These are phyloP conservation scores for Chloranthus sessilifolius DNA, from an alignment of 164 flowering plant genomes.

Conservation along the genomic window DNA sequence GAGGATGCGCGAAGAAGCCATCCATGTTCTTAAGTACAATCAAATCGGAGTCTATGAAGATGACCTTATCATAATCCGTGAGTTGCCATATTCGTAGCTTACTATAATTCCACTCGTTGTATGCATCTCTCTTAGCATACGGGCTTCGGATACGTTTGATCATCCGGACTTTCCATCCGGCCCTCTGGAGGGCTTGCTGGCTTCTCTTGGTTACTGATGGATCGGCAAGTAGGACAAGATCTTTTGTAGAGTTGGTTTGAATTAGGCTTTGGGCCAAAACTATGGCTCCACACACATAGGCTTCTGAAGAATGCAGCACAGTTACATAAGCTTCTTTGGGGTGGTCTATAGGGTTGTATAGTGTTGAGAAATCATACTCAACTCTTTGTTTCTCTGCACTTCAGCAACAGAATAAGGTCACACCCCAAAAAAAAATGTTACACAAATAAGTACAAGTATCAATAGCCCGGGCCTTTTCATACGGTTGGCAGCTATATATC, in stretches of 20 bases:
- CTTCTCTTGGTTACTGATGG: constrained; percentile 30
- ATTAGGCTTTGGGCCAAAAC: constrained; percentile 76
- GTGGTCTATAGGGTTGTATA: constrained; percentile 2
- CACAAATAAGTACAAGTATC: too few species aligned
- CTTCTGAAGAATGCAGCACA: constrained; percentile 73
- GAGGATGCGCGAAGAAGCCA: constrained; percentile 47
- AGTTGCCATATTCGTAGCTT: constrained; percentile 82
- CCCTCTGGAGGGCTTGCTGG: constrained; percentile 35
- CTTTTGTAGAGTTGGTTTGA: constrained; percentile 47
- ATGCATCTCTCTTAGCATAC: constrained; percentile 37
- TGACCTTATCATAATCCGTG: constrained; percentile 53
- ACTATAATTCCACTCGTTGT: constrained; percentile 92
- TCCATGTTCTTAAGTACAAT: constrained; percentile 55
- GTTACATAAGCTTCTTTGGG: constrained; percentile 73
- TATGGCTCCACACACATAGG: constrained; percentile 80
- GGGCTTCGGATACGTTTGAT: constrained; percentile 61
- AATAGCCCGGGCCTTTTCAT: too few species aligned
- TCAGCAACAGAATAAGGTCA: too few species aligned
- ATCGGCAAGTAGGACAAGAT: constrained; percentile 77
- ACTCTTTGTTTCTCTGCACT: constrained; percentile 20
- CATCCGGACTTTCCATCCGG: constrained; percentile 73
- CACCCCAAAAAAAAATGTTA: too few species aligned
- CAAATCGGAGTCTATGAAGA: constrained; percentile 78
- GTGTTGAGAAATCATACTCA: constrained; percentile 12
- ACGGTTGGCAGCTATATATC: too few species aligned